Percentiles rank a stretch among this genome's conserved stretches.
phyloP scores from a whole-genome alignment of 2,329 filamentous ascomycete species.

The Sporothrix pallida region DNA sequence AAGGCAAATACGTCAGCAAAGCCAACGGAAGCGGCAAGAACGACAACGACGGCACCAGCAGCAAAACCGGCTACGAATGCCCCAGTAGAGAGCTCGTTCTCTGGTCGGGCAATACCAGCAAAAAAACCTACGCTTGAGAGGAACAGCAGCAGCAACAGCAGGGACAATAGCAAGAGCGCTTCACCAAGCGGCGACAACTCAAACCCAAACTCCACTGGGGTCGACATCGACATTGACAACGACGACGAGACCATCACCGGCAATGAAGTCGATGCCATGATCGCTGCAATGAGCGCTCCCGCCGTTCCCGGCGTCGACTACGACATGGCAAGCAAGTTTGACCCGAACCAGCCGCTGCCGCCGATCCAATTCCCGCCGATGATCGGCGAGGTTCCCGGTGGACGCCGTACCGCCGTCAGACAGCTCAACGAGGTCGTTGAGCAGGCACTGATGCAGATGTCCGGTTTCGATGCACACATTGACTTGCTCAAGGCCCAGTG shows the following conservation, averaged over 20 bases:
- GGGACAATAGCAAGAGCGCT: neutral
- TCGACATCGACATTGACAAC: neutral
- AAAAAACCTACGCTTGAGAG: neutral
- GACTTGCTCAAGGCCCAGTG: slow-evolving; percentile 36
- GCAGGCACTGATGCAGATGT: slow-evolving; percentile 38
- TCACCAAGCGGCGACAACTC: neutral
- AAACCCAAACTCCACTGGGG: neutral
- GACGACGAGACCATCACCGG: slow-evolving; percentile 34
- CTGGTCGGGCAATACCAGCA: too few species aligned
- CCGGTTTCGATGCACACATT: slow-evolving; percentile 40
- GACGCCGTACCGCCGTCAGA: slow-evolving; percentile 33
- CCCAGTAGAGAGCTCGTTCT: too few species aligned
- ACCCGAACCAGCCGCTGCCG: slow-evolving; percentile 33
- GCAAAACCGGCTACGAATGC: neutral
- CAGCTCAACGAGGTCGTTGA: slow-evolving; percentile 39
- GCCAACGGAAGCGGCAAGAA: neutral
- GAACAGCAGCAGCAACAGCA: neutral
- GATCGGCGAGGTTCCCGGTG: slow-evolving; percentile 16
- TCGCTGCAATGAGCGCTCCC: slow-evolving; percentile 42
- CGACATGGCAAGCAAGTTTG: slow-evolving; percentile 35
- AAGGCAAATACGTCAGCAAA: neutral
- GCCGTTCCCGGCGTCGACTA: slow-evolving; percentile 39
- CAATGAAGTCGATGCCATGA: slow-evolving; percentile 41
- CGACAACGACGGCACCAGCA: neutral
- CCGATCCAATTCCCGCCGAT: slow-evolving; percentile 29